These are phyloP conservation scores for Apostasia shenzhenica DNA, from an alignment of 106 monocot species.

Conservation along the genomic window DNA sequence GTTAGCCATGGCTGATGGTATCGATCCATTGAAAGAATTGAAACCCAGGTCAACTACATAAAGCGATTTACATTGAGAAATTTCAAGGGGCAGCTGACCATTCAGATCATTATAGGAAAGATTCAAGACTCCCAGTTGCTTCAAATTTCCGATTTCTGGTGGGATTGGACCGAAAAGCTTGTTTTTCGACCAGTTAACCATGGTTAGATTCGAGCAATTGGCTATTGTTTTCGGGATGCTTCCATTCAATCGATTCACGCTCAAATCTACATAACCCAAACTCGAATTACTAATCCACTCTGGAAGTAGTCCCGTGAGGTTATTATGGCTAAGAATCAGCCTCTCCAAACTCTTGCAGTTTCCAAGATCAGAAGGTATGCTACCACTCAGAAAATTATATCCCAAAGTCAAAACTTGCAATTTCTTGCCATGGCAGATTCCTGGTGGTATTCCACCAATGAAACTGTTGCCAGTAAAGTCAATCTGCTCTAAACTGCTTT, in stretches of 20 bases:
- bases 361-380: conserved; percentile 45
- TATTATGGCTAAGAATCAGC: conserved; percentile 58
- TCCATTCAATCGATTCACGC: conserved; percentile 46
- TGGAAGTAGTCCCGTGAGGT: conserved; percentile 43
- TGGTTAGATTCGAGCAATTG: conserved; percentile 51
- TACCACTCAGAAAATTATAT: conserved; percentile 50
- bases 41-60: conserved; percentile 48
- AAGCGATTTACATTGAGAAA: conserved; percentile 42
- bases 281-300: conserved; percentile 26
- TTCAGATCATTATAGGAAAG: conserved; percentile 44
- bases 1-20: conserved; percentile 30
- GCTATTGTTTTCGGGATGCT: conserved; percentile 43
- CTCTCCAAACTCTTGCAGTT: conserved; percentile 47
- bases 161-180: conserved; percentile 54
- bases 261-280: conserved; percentile 47
- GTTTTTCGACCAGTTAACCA: conserved; percentile 58
- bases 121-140: conserved; percentile 39
- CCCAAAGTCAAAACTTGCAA: conserved; percentile 43
- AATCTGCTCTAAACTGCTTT: conserved; percentile 37
- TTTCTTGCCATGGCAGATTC: conserved; percentile 41
- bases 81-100: conserved; percentile 54
- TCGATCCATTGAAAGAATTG: conserved; percentile 65
- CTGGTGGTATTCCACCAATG: conserved; percentile 52
- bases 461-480: conserved; percentile 65
- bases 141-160: conserved; percentile 39